Evolutionary conservation across 306 rosid genomes (phyloP), one percentile per base, ranked within the genome.

Genomic region (Fagus crenata): DNA sequence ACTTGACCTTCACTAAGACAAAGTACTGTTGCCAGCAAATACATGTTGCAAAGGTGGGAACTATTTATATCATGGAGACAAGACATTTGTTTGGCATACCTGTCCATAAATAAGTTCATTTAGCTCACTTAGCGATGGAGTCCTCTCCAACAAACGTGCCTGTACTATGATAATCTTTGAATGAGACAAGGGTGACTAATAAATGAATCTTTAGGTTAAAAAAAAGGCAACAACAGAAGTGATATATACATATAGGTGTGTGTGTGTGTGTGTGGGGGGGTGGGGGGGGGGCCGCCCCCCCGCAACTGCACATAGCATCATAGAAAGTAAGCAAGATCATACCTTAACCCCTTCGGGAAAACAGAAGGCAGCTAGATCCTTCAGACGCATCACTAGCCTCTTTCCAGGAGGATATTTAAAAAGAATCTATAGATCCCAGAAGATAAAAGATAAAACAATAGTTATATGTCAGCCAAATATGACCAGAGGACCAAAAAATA

Each of bases 61-160:
- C 39, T 63, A 22, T 61, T 73, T 33, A 53, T 39, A 67, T 75
- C 68, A 77, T 40, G 43, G 40, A 60, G 63, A 31, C 12, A 22
- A 83, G 64, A 82, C 72, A 69, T 56, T 33, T 56, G 31, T 22
- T 65, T 64, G 49, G 73, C 81, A 69, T 85, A 95, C 98, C 98
- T 95, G 97, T 69, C 97, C 97, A 72, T 92, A 95, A 72, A 95
- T 90, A 89, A 95, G 81, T 87, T 90, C 91, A 78, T 95, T 95
- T 51, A 95, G 86, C 54, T 90, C 97, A 88, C 97, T 95, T 46
- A 95, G 84, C 70, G 98, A 95, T 18, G 98, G 97, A 64, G 96
- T 88, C 85, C 93, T 92, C 92, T 92, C 98, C 90, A 95, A 67
- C 77, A 95, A 49, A 72, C 83, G 81, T 74, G 97, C 97, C 98